Base-by-base conservation (phyloP, 2,329 filamentous ascomycete species). In the Massarina eburnea region DNA sequence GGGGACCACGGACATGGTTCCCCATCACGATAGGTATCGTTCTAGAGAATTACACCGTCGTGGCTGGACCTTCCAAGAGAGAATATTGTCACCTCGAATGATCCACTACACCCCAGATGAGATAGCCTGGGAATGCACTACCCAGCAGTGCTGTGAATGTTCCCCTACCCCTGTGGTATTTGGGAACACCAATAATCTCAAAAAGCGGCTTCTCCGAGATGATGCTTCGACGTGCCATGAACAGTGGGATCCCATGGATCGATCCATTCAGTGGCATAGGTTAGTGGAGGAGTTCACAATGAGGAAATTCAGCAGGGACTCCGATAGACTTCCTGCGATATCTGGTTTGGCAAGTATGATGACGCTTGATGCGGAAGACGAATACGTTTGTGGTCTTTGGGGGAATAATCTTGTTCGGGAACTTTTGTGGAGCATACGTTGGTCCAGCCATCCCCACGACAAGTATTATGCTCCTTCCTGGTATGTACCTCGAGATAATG, bases 101-200 rank as follows among this genome's bases (percentile, higher is more conserved):
- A 35, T 57, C 8, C 49, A 54, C 30, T 52, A 50, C 32, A 37
- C 21, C 5, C n/a, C 21, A 1, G 7, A 22, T 3, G 51, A 54
- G 38, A 41, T 54, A 3, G 22, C 42, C 10, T 54, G 44, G 45
- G 48, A 54, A 21, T 54, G 48, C 30, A 42, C 18, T 8, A 8
- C 45, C 39, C 8, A 37, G 41, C 10, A 43, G 10, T 8, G 5
- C 9, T 42, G 39, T 33, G 29, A 34, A 10, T 42, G 39, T 18
- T 18, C n/a, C 3, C 8, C 20, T 26, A 24, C 18, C 9, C 22
- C 36, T 10, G 6, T 7, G 7, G 6, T n/a, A 7, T 15, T 18
- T 37, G 4, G 7, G 7, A 7, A 37, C 19, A 10, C 17, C 15
- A 15, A 17, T 6, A 4, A 38, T 8, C 35, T 12, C 15, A 8